Conservation (phyloP, 441 rosid genomes). For the Bocquillonia castaneifolia region DNA sequence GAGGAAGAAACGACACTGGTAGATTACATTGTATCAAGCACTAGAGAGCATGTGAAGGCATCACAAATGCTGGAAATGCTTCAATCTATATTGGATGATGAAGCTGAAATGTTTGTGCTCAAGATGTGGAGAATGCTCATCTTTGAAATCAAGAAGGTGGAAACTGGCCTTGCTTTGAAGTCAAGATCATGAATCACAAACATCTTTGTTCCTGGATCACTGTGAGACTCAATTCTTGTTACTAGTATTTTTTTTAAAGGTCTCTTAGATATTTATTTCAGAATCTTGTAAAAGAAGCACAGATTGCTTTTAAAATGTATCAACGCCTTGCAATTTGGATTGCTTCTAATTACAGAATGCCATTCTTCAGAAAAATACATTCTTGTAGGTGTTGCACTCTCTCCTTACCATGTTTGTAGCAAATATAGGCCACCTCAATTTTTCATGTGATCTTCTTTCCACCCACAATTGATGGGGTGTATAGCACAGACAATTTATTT, state of each 20-base stretch:
- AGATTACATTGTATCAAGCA: slow-evolving; percentile 81
- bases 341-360: slow-evolving; percentile 4
- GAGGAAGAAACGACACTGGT: slow-evolving; percentile 89
- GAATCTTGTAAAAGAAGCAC: slow-evolving; percentile 16
- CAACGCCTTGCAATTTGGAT: slow-evolving; percentile 14
- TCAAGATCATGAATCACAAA: slow-evolving; percentile 42
- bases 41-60: slow-evolving; percentile 82
- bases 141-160: slow-evolving; percentile 89
- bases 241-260: not conserved
- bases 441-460: not conserved
- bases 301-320: slow-evolving; percentile 6
- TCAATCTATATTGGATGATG: slow-evolving; percentile 86
- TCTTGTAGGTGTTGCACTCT: not conserved
- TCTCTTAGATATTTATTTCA: not conserved
- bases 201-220: not conserved
- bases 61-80: slow-evolving; percentile 87
- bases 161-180: slow-evolving; percentile 67
- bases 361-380: not conserved
- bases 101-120: slow-evolving; percentile 98
- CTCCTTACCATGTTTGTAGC: not conserved
- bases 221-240: not conserved
- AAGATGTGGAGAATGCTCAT: slow-evolving; percentile 99
- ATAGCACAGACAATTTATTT: not conserved
- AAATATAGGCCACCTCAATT: not conserved
- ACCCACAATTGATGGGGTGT: too few species aligned